Percentiles rank a stretch among this genome's conserved stretches.
Evolutionary conservation across 2,329 filamentous ascomycete species (phyloP).

Genomic region (Sarocladium strictum): DNA sequence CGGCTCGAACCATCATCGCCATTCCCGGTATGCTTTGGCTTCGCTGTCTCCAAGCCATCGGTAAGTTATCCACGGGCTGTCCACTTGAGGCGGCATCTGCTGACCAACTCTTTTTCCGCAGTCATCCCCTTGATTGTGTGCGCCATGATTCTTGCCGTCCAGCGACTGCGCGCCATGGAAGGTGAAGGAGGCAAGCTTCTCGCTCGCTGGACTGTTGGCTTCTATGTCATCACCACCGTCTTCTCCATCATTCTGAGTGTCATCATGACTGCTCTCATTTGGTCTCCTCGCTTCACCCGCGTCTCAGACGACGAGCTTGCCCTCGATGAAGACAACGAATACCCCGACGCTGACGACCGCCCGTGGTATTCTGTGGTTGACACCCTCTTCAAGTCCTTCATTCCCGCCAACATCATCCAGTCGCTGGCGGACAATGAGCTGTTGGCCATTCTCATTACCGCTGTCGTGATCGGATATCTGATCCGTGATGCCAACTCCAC

Average conservation of each 20-base stretch:
- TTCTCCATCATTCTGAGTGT: constrained; percentile 41
- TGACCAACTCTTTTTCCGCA: constrained; percentile 14
- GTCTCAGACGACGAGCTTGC: constrained; percentile 27
- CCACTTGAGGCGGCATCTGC: background rate
- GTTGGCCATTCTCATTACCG: constrained; percentile 39
- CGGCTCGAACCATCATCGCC: constrained; percentile 34
- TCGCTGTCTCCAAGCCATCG: constrained; percentile 40
- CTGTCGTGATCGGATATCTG: constrained; percentile 40
- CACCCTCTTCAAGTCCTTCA: constrained; percentile 41
- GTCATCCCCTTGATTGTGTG: constrained; percentile 26
- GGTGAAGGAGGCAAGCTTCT: constrained; percentile 31
- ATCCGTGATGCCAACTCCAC: constrained; percentile 29
- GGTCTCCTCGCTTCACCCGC: constrained; percentile 37
- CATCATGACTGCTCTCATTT: constrained; percentile 40
- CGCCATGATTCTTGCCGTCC: constrained; percentile 6
- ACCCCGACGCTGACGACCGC: constrained; percentile 27
- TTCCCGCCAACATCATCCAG: constrained; percentile 41
- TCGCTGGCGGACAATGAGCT: constrained; percentile 40
- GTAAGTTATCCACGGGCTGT: constrained; percentile 23
- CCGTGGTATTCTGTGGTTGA: constrained; percentile 37
- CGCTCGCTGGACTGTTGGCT: constrained; percentile 42
- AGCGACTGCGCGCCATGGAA: constrained; percentile 31
- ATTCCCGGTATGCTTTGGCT: constrained; percentile 46
- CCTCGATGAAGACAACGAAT: constrained; percentile 15
- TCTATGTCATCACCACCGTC: constrained; percentile 44